Evolutionary conservation across 192 early-diverging fungal genomes (phyloP).

Genomic region (Spinellus fusiger): DNA sequence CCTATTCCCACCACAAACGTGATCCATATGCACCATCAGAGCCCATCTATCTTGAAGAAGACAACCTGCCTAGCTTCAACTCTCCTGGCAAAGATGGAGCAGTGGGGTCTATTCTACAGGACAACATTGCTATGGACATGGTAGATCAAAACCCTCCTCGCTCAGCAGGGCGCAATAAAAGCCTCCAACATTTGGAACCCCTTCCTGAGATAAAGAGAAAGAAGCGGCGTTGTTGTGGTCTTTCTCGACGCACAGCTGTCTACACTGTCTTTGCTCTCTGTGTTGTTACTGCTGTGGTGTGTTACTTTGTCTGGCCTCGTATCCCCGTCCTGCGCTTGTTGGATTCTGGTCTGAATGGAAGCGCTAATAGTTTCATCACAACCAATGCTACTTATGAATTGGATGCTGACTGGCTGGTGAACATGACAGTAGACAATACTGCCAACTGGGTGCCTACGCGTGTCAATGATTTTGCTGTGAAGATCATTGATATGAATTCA

Average conservation of each 20-base stretch:
- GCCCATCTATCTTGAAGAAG: constrained; percentile 17
- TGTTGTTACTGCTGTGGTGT: constrained; percentile 4
- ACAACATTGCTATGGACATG: constrained; percentile 24
- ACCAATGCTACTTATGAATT: constrained; percentile 3
- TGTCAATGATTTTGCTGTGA: constrained; percentile 9
- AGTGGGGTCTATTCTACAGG: constrained; percentile 21
- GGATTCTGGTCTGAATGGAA: background rate
- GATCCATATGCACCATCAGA: constrained; percentile 10
- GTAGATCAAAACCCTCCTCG: constrained; percentile 4
- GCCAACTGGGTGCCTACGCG: constrained; percentile 23
- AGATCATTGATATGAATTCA: constrained; percentile 9
- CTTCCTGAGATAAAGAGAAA: background rate
- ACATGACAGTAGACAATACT: constrained; percentile 21
- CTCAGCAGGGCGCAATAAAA: background rate
- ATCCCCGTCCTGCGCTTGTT: constrained; percentile 7
- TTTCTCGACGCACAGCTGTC: background rate
- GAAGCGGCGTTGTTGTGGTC: constrained; percentile 2
- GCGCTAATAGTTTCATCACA: background rate
- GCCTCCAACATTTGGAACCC: background rate
- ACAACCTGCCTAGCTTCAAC: constrained; percentile 14
- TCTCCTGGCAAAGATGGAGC: constrained; percentile 4
- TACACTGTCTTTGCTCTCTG: background rate
- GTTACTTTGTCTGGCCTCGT: constrained; percentile 23
- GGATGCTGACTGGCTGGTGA: constrained; percentile 13
- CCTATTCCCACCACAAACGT: constrained; percentile 27